Base-by-base conservation (phyloP, 176 grass and related monocot species). In the Carex scoparia region DNA sequence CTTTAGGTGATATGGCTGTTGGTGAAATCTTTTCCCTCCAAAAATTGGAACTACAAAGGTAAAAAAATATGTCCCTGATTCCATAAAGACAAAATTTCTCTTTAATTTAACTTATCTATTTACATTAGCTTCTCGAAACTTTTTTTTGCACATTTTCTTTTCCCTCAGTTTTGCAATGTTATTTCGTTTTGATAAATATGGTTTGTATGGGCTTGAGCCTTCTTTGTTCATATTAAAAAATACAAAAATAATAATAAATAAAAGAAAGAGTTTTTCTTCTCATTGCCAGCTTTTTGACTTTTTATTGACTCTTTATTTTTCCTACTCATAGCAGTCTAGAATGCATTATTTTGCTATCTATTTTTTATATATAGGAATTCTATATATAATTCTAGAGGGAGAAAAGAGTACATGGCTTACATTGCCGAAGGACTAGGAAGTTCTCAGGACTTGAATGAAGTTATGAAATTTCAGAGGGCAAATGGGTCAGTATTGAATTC, bases 401-500 rank as follows among this genome's bases (percentile, higher is more conserved):
- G 61, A 85, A 84, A 91, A 88, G 76, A 83, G 51, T 97, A 97
- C 59, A 79, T 94, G 65, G 91, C 91, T 10, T 97, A 90, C 87
- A 69, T 94, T 8, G 23, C 89, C 28, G 95, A 97, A 87, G 92
- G 92, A 37, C 84, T 97, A 67, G 89, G 86, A 69, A 85, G 85
- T 58, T 33, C 42, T 14, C 57, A 89, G 18, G 89, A 94, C 5
- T 91, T 86, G 87, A 81, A 87, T 80, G 84, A 92, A 80, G 31
- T 84, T 79, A 86, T 89, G 84, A 93, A 83, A 71, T 94, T 88
- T 78, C 92, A 93, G 63, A 89, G 84, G 79, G 85, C 89, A 61
- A 94, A 98, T 78, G 92, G 92, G 19, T 94, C 95, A 1, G 23
- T 97, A 23, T 90, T 97, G 67, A 90, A 89, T 69, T 93, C 84